Conservation (phyloP, 768 basidiomycete genomes). For the Tulasnella sp. region DNA sequence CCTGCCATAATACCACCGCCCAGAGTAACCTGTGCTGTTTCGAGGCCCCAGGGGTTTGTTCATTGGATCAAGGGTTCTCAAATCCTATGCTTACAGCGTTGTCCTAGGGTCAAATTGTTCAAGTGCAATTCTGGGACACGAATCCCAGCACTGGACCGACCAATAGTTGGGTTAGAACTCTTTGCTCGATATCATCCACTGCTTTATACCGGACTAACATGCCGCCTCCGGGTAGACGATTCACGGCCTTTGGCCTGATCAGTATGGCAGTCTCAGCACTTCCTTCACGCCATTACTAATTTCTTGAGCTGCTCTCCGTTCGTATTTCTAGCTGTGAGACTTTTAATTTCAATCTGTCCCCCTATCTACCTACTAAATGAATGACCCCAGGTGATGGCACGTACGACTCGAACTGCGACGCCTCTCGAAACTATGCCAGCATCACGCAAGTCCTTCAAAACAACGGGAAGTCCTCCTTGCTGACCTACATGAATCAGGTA, state of each 20-base stretch:
- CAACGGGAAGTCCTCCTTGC: slow-evolving; percentile 27
- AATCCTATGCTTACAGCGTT: not conserved
- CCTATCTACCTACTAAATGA: not conserved
- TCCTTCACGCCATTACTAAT: not conserved
- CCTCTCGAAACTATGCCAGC: slow-evolving; percentile 32
- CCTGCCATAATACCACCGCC: slow-evolving; percentile 49
- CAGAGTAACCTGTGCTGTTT: slow-evolving; percentile 55
- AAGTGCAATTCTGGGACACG: slow-evolving; percentile 73
- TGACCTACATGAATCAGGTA: slow-evolving; percentile 32
- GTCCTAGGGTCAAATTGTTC: slow-evolving; percentile 55
- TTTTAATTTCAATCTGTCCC: not conserved
- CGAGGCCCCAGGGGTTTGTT: slow-evolving; percentile 58
- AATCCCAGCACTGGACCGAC: slow-evolving; percentile 57
- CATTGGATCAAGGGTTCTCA: not conserved
- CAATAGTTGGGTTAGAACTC: slow-evolving; percentile 57
- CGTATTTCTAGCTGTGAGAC: slow-evolving; percentile 2
- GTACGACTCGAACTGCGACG: slow-evolving; percentile 35
- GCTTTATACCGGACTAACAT: not conserved
- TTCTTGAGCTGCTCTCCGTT: not conserved
- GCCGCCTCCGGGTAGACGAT: slow-evolving; percentile 27
- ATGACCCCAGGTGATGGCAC: slow-evolving; percentile 25
- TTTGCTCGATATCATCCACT: not conserved
- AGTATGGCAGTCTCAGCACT: slow-evolving; percentile 39
- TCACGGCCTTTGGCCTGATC: slow-evolving; percentile 62
- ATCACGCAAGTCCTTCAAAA: slow-evolving; percentile 32